Evolutionary conservation across 202 grass and related monocot genomes (phyloP), one percentile per base, ranked within the genome.

Genomic region (Elaeis oleifera): DNA sequence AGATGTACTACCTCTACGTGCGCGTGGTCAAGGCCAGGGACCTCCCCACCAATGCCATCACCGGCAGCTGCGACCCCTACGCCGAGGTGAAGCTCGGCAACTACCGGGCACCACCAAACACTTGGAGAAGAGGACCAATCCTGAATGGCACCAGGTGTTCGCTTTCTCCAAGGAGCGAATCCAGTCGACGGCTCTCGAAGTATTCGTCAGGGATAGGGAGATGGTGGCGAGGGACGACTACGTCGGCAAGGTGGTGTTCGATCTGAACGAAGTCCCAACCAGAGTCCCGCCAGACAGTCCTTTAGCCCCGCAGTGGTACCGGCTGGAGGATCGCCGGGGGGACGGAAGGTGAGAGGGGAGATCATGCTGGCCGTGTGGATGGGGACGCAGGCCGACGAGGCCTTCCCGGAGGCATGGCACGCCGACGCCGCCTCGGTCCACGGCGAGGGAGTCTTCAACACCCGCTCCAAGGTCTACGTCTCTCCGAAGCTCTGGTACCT

Each of bases 401-500:
- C 76, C n/a, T 95, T 95, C 65, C 51, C 78, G 26, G 81, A 89
- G 50, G 78, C 89, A 1, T 83, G 81, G 71, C 89, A 88, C 59
- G 69, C 78, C 39, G 78, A 65, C 50, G 69, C 61, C 16, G 87
- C 83, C 49, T 61, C 87, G 4, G 79, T 80, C 23, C 76, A 54
- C 17, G 68, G 63, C 16, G 67, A 62, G 7, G 80, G 51, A 0
- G 71, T 65, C 44, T 77, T 71, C 59, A 81, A 58, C 81, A 74
- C 75, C 71, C 81, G 84, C 28, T 85, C 81, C 4, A 95, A 95
- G 84, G 89, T 95, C 19, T 88, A 95, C 75, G 72, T 88, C 20
- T 88, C 89, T 50, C 89, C 89, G 3, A 88, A 85, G 76, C 72
- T 88, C 27, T 95, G 89, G 84, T 88, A 88, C 81, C 59, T 88